phyloP scores from a whole-genome alignment of 2,329 filamentous ascomycete genomes.

The Colletotrichum eleusines region DNA sequence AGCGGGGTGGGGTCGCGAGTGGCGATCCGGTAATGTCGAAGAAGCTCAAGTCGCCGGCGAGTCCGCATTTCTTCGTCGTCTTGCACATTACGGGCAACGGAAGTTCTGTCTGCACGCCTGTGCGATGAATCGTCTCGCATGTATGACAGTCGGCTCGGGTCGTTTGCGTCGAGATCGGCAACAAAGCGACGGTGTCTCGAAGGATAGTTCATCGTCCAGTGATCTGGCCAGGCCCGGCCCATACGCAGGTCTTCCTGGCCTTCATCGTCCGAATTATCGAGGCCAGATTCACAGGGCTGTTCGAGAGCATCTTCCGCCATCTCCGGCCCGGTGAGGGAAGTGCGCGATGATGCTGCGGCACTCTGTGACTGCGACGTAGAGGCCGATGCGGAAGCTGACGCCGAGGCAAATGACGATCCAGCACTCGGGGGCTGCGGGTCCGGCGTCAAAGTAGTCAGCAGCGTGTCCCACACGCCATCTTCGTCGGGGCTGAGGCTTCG shows the following conservation, averaged over 20 bases:
- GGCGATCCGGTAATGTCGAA: conserved; percentile 30
- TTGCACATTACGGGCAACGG: background rate
- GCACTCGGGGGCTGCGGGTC: conserved; percentile 85
- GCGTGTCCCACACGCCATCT: conserved; percentile 80
- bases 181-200: conserved; percentile 41
- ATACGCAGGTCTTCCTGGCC: conserved; percentile 46
- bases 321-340: conserved; percentile 58
- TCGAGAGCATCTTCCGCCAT: conserved; percentile 53
- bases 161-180: conserved; percentile 31
- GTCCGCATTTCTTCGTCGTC: conserved; percentile 32
- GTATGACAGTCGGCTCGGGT: conserved; percentile 32
- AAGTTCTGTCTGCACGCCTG: background rate
- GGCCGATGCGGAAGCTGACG: conserved; percentile 63
- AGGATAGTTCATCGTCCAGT: conserved; percentile 40
- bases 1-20: conserved; percentile 28
- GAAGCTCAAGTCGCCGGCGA: conserved; percentile 34
- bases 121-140: conserved; percentile 30
- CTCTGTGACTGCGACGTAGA: conserved; percentile 54
- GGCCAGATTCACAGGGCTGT: conserved; percentile 63
- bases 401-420: conserved; percentile 85
- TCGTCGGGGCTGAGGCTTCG: conserved; percentile 82
- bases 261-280: conserved; percentile 68
- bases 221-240: conserved; percentile 31
- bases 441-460: conserved; percentile 83
- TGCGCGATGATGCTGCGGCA: conserved; percentile 59